Conservation (phyloP, 1,284 basidiomycete species). For the Sutorius eximius region DNA sequence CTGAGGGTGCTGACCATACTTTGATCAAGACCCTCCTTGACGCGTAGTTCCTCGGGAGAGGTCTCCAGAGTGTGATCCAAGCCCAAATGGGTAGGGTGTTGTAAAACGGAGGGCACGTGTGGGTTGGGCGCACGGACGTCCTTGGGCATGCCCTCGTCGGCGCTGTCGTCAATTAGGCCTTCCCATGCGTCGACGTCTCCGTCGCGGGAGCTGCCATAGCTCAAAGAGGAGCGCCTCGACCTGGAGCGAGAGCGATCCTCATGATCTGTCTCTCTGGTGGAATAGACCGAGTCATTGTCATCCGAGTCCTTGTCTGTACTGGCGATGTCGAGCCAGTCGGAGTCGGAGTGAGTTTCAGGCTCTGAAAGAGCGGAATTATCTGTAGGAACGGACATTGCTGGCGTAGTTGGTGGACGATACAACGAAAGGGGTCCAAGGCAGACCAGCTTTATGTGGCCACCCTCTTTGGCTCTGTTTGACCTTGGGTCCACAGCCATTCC, state of each 20-base stretch:
- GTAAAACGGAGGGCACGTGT: conserved; percentile 30
- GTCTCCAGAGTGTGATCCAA: conserved; percentile 29
- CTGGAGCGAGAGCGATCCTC: conserved; percentile 51
- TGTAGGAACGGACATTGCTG: conserved; percentile 29
- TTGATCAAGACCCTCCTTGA: conserved; percentile 72
- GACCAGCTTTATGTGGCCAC: conserved; percentile 25
- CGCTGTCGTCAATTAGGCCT: conserved; percentile 61
- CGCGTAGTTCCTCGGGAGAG: conserved; percentile 56
- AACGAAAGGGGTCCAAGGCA: conserved; percentile 31
- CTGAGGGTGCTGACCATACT: conserved; percentile 75
- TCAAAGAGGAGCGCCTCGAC: conserved; percentile 66
- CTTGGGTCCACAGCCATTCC: conserved; percentile 10
- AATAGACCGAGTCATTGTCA: conserved; percentile 65
- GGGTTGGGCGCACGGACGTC: conserved; percentile 32
- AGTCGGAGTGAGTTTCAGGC: conserved; percentile 66
- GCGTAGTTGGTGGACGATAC: conserved; percentile 31
- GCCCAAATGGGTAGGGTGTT: conserved; percentile 27
- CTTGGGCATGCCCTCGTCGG: conserved; percentile 44
- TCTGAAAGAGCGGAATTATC: conserved; percentile 51
- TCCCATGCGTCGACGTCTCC: conserved; percentile 74
- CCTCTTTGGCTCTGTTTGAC: conserved; percentile 33
- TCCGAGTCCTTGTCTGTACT: conserved; percentile 62
- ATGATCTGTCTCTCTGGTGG: conserved; percentile 54
- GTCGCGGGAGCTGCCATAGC: conserved; percentile 61
- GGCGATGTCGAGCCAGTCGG: conserved; percentile 76